Base-by-base conservation (phyloP, 139 green algal genomes). In the Chlamydomonas sp. region DNA sequence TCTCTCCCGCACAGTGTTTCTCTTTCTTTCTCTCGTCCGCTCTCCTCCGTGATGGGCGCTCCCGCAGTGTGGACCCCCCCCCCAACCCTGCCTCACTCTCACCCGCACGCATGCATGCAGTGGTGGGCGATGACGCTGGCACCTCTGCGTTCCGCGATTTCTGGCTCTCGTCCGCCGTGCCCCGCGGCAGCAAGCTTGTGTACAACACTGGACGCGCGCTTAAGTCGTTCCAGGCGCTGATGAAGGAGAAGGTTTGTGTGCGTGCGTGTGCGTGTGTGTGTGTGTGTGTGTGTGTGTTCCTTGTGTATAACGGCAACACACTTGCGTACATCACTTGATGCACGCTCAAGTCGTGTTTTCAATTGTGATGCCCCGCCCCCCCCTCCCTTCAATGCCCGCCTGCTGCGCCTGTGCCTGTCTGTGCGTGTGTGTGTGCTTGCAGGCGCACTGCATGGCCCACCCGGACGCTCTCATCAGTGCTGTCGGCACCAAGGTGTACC, bases 391-490 rank as follows among this genome's bases (percentile, higher is more conserved):
- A 4, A 20, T 28, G 37, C 1, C 38, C n/a, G 20, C 39, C 36
- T 24, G 20, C 67, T 81, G 79, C 48, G 75, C 80, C 0, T 54
- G 83, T 5, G 58, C 73, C 0, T 85, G 76, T 0, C 81, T 83
- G 64, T 30, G 69, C 57, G 58, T 37, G 57, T 64, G 79, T 35
- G 30, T 79, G 54, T 3, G 30, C 28, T 35, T 65, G 6, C 93
- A 95, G 75, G 35, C 37, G 1, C 48, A 77, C 31, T 73, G 72
- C 59, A 66, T 96, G 57, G 80, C 87, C 0, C 58, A 80, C 33
- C 91, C 91, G 2, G 89, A 95, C 73, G 68, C 87, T 5, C 79
- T 96, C 31, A 89, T 96, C 58, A 81, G 76, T 24, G 81, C 86
- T 22, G 86, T 96, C 3, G 90, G 90, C 69, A 96, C 90, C 29